Conservation (phyloP, 768 basidiomycete species). For the Amanita molliuscula region DNA sequence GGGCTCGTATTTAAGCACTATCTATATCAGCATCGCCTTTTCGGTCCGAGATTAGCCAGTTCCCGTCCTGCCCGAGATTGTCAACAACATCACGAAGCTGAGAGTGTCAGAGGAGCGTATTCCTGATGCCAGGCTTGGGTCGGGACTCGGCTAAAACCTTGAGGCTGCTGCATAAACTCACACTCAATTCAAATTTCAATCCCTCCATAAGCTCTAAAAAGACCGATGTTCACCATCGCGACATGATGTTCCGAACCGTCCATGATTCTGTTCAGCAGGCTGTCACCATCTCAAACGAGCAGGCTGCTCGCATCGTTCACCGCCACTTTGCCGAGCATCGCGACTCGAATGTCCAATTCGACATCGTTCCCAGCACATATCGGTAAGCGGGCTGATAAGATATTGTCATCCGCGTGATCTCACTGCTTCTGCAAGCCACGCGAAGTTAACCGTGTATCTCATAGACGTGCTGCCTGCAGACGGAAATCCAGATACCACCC, state of each 20-base stretch:
- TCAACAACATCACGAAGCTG: too few relatives aligned
- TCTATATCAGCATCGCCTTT: neutral
- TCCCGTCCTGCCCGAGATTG: too few relatives aligned
- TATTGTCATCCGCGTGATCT: neutral
- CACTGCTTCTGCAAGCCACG: slow-evolving; percentile 9
- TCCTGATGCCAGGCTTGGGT: too few relatives aligned
- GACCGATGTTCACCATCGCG: too few relatives aligned
- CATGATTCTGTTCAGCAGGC: neutral
- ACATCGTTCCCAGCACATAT: neutral
- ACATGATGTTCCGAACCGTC: neutral
- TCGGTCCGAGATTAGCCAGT: too few relatives aligned
- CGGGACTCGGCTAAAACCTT: too few relatives aligned
- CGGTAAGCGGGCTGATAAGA: neutral
- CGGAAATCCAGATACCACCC: neutral
- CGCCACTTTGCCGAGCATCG: slow-evolving; percentile 3
- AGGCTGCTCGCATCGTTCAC: slow-evolving; percentile 1
- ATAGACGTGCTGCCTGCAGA: slow-evolving; percentile 7
- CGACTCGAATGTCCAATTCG: neutral
- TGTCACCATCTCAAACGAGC: neutral
- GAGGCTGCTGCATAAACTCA: too few relatives aligned
- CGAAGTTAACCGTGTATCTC: slow-evolving; percentile 8
- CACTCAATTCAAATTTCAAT: too few relatives aligned
- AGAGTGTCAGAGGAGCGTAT: too few relatives aligned
- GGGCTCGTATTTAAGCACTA: neutral
- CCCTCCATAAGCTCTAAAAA: neutral